These are phyloP conservation scores for Neoboletus magnificus DNA, from an alignment of 768 basidiomycete species.

Conservation along the genomic window DNA sequence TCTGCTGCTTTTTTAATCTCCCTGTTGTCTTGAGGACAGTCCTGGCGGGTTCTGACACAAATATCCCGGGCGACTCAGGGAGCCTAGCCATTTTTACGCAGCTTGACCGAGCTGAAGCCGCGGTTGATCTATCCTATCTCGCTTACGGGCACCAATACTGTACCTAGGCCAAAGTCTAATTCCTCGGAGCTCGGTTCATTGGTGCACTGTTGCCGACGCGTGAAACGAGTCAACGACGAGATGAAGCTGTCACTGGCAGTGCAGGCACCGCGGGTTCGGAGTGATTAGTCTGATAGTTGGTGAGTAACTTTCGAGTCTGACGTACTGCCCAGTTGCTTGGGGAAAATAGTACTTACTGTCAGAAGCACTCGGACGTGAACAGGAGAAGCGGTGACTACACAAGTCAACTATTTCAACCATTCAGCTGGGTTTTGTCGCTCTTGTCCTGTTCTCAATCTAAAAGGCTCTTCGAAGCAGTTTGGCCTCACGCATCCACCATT, in stretches of 20 bases:
- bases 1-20: constrained; percentile 78
- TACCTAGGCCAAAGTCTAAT: not conserved
- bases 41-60: not conserved
- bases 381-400: not conserved
- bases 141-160: not conserved
- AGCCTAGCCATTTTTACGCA: no score
- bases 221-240: not conserved
- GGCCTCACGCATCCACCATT: no score
- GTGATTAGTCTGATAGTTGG: not conserved
- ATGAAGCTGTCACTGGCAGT: not conserved
- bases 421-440: not conserved
- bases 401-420: not conserved
- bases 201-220: not conserved
- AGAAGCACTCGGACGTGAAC: not conserved
- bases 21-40: not conserved
- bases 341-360: not conserved
- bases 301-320: not conserved
- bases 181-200: not conserved
- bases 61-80: not conserved
- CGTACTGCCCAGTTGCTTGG: not conserved
- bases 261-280: not conserved
- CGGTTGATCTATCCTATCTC: not conserved
- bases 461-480: no score
- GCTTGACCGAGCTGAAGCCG: not conserved
- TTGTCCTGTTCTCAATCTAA: not conserved